Evolutionary conservation across 2,329 filamentous ascomycete genomes (phyloP).

Genomic region (Claviceps spartinae): DNA sequence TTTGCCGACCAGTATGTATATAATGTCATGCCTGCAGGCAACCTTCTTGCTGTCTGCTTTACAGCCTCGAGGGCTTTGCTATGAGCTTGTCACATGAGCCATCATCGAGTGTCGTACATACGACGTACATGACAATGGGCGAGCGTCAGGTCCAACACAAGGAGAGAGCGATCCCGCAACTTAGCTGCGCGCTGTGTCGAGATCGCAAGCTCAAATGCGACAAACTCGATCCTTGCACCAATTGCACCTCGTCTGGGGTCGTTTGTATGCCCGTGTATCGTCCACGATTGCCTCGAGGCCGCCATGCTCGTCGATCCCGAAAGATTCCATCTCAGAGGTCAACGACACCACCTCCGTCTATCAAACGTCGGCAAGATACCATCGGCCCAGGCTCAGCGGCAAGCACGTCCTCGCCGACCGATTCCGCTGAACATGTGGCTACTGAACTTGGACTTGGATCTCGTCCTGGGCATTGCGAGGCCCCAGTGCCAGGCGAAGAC

Average conservation of each 20-base stretch:
- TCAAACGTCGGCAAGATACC: background rate
- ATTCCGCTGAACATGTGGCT: background rate
- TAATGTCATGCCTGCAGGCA: background rate
- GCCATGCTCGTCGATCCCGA: conserved; percentile 8
- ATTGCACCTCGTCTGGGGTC: conserved; percentile 7
- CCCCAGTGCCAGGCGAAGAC: background rate
- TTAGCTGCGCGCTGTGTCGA: conserved; percentile 8
- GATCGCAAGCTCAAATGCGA: conserved; percentile 13
- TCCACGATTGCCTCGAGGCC: conserved; percentile 7
- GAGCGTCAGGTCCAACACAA: conserved; percentile 2
- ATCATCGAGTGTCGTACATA: background rate
- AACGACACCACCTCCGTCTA: background rate
- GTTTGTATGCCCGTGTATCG: conserved; percentile 9
- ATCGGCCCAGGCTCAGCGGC: background rate
- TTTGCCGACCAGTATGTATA: background rate
- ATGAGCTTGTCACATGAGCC: background rate
- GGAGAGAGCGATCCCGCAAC: conserved; percentile 6
- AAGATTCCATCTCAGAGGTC: conserved; percentile 1
- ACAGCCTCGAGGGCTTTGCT: background rate
- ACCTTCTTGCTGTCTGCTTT: background rate
- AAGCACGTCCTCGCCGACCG: background rate
- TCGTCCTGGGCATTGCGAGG: background rate
- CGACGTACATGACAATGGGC: background rate
- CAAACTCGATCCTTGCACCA: conserved; percentile 11
- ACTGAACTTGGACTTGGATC: background rate